These are phyloP conservation scores for Gynostemma pentaphyllum DNA, from an alignment of 306 rosid species.

Conservation along the genomic window DNA sequence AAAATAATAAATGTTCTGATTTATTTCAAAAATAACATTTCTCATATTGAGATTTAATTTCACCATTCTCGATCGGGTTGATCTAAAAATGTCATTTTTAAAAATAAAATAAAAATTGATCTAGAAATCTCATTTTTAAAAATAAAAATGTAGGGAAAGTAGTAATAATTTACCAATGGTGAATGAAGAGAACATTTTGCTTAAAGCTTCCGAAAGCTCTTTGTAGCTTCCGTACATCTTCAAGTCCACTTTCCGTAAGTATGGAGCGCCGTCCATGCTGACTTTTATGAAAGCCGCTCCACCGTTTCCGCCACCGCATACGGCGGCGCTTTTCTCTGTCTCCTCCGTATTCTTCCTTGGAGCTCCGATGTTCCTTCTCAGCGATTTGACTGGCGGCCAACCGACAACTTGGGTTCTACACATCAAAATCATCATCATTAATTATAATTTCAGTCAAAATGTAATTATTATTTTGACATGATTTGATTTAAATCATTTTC, in stretches of 20 bases:
- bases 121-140: too few relatives aligned
- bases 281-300: constrained; percentile 40
- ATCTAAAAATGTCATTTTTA: too few relatives aligned
- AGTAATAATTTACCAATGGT: constrained; percentile 15
- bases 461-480: background rate
- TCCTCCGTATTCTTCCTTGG: constrained; percentile 19
- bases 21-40: too few relatives aligned
- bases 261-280: constrained; percentile 59
- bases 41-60: too few relatives aligned
- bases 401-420: constrained; percentile 53
- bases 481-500: too few relatives aligned
- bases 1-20: too few relatives aligned
- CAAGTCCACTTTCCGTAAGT: constrained; percentile 47
- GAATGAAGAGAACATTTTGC: constrained; percentile 44
- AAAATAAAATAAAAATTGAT: too few relatives aligned
- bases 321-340: background rate
- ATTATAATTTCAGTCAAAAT: background rate
- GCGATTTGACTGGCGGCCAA: constrained; percentile 53
- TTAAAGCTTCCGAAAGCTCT: constrained; percentile 38
- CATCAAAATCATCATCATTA: background rate
- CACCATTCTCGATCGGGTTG: too few relatives aligned
- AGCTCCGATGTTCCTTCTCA: constrained; percentile 35
- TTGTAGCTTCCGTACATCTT: constrained; percentile 42
- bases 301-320: background rate
- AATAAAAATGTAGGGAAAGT: too few relatives aligned